A percentile compares a stretch with the other conserved stretches of the same genome.
Conservation (phyloP, 2,329 filamentous ascomycete genomes). For the Alternaria arbusti region DNA sequence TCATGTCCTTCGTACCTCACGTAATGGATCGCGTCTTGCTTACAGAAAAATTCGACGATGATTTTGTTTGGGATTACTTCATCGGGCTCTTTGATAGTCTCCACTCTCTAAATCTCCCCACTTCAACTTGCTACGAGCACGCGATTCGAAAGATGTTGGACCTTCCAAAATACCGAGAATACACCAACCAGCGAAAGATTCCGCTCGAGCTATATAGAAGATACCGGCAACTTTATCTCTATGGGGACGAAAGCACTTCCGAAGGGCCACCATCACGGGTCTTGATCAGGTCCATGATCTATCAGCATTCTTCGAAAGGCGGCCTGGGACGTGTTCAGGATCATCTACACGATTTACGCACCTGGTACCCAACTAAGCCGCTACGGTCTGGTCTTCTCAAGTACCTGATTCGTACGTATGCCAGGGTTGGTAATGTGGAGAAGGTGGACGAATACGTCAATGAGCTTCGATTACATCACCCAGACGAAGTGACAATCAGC, state of each 20-base stretch:
- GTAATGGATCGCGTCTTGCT: constrained; percentile 36
- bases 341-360: constrained; percentile 34
- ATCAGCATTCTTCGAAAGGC: constrained; percentile 22
- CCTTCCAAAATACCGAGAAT: constrained; percentile 35
- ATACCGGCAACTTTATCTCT: constrained; percentile 28
- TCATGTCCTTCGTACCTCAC: constrained; percentile 34
- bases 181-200: constrained; percentile 34
- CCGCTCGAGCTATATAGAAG: constrained; percentile 34
- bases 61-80: constrained; percentile 35
- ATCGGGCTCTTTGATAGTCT: constrained; percentile 33
- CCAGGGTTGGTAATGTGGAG: constrained; percentile 41
- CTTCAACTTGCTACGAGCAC: constrained; percentile 32
- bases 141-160: constrained; percentile 33
- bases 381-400: constrained; percentile 29
- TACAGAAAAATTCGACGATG: constrained; percentile 26
- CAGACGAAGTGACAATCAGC: constrained; percentile 13
- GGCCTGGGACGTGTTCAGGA: constrained; percentile 26
- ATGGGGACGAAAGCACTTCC: constrained; percentile 10
- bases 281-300: constrained; percentile 29
- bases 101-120: constrained; percentile 23
- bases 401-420: constrained; percentile 37
- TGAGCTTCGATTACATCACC: constrained; percentile 24
- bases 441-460: constrained; percentile 44
- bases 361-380: constrained; percentile 27
- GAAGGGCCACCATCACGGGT: constrained; percentile 25